A percentile compares a stretch with the other conserved stretches of the same genome.
These are phyloP conservation scores for Talaromyces sp. DNA, from an alignment of 2,329 filamentous ascomycete genomes.

Conservation along the genomic window DNA sequence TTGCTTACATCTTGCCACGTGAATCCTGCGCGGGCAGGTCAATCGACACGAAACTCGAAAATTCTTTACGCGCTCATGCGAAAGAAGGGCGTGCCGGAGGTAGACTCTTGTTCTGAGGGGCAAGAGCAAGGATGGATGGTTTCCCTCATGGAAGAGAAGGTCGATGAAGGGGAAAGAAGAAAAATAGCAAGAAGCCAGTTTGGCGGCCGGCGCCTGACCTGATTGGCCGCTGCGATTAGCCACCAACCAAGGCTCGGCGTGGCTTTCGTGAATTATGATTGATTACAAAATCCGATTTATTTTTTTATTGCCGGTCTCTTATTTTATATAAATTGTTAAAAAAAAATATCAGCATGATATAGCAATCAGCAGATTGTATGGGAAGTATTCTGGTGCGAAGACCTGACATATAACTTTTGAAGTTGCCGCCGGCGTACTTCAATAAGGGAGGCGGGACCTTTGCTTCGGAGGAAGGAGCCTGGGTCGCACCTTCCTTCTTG, in stretches of 20 bases:
- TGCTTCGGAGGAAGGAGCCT: too few species aligned
- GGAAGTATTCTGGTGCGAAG: neutral
- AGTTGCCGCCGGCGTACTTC: too few species aligned
- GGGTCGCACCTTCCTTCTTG: neutral
- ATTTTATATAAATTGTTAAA: too few species aligned
- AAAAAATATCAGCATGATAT: too few species aligned
- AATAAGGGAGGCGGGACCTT: too few species aligned
- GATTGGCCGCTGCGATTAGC: neutral
- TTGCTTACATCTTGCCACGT: conserved; percentile 12
- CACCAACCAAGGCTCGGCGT: neutral
- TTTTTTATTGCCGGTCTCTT: too few species aligned
- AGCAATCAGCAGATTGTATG: neutral
- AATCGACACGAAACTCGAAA: conserved; percentile 3
- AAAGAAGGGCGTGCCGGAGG: neutral
- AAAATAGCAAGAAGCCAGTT: neutral
- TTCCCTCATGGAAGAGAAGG: neutral
- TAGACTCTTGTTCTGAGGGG: neutral
- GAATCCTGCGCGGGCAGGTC: conserved; percentile 9
- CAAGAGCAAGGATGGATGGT: neutral
- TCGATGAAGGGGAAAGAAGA: neutral
- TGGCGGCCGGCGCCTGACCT: neutral
- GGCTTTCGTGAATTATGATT: too few species aligned
- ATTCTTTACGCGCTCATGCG: conserved; percentile 7
- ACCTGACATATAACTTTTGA: too few species aligned
- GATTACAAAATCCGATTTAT: too few species aligned